Evolutionary conservation across 208 protist species (phyloP), one percentile per base, ranked within the genome.

Genomic region (Naegleria fowleri): DNA sequence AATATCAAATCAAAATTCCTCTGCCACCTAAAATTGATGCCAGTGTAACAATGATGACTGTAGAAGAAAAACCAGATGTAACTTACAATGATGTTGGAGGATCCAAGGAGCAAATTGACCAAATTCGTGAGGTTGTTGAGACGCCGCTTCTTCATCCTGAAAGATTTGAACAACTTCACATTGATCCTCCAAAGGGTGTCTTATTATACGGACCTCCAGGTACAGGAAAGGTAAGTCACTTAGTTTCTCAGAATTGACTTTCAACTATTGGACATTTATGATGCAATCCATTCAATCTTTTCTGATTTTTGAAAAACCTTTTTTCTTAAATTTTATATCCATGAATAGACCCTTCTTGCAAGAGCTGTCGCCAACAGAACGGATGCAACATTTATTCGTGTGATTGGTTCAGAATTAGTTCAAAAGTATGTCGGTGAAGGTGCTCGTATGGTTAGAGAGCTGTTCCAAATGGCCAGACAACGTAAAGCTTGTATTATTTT

Each of bases 401-500:
- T 99, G 9, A 99, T 99, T 94, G 99, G 99, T 79, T 99, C 97
- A 29, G 99, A 99, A 95, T 95, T 99, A 19, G 98, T 99, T 85
- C 98, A 99, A 93, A 98, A 99, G 79, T 99, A 99, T 95, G 98
- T 99, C 55, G 99, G 99, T 89, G 99, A 99, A 93, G 98, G 99
- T 55, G 99, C 99, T 22, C 94, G 99, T 43, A 99, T 99, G 98
- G 98, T 99, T 39, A 96, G 99, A 87, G 99, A 99, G 93, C 95
- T 99, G 25, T 99, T 99, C 94, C 97, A 99, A 94, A 98, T 99
- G 91, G 99, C 99, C 6, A 93, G 99, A 51, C 97, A 96, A 4
- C 99, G 99, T 93, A 99, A 99, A 95, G 98, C 98, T 88, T 99
- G 97, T 93, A 99, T 99, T 90, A 99, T 99, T 92, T 99, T 99